Evolutionary conservation across 768 basidiomycete species (phyloP).

Genomic region (Ramaria sp.): DNA sequence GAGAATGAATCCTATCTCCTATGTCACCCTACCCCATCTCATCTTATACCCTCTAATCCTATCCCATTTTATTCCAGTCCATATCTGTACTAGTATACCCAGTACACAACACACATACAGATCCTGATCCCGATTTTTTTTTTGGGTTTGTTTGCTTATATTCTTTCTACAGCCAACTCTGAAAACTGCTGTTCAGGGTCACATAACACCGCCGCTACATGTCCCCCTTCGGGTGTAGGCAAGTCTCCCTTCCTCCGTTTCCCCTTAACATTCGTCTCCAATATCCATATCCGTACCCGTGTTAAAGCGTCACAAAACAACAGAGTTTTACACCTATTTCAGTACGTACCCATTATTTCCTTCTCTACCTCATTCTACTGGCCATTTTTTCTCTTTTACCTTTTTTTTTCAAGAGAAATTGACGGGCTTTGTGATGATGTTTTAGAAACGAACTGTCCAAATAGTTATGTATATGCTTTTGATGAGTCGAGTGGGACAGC

Average conservation of each 20-base stretch:
- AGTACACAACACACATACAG: no score
- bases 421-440: no score
- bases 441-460: conserved; percentile 31
- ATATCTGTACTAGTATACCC: no score
- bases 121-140: no score
- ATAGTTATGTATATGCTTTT: conserved; percentile 41
- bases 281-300: not conserved
- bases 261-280: not conserved
- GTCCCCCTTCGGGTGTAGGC: conserved; percentile 12
- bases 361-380: not conserved
- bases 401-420: no score
- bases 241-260: not conserved
- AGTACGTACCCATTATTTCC: conserved; percentile 3
- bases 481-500: conserved; percentile 37
- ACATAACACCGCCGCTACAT: conserved; percentile 26
- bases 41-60: no score
- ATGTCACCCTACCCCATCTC: no score
- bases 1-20: not conserved
- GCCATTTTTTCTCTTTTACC: not conserved
- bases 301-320: not conserved
- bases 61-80: no score
- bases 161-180: conserved; percentile 33
- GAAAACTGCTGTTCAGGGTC: conserved; percentile 55
- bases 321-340: conserved; percentile 14
- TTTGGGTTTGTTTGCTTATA: no score